Evolutionary conservation across 371 early-diverging fungal genomes (phyloP).

Genomic region (Rhizopus arrhizus): DNA sequence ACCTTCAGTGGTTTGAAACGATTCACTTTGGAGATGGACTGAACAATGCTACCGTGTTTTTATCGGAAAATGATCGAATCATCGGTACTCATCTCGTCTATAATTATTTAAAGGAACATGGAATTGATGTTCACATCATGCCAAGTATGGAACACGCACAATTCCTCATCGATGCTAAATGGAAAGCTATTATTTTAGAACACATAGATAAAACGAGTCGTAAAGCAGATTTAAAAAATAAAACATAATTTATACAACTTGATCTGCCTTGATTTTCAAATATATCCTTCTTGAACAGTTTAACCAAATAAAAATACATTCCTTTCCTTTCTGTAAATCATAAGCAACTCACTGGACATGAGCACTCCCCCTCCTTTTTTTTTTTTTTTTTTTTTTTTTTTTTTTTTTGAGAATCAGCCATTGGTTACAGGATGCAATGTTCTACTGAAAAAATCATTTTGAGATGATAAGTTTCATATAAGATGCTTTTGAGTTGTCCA

Average conservation of each 20-base stretch:
- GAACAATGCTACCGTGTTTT: conserved; percentile 22
- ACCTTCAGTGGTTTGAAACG: conserved; percentile 67
- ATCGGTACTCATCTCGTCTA: conserved; percentile 39
- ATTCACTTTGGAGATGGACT: conserved; percentile 43
- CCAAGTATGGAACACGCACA: conserved; percentile 51
- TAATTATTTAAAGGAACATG: conserved; percentile 33
- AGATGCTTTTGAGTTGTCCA: no score
- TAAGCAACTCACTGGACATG: no score
- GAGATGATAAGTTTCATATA: no score
- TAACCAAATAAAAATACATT: no score
- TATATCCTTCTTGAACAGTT: no score
- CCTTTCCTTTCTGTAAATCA: no score
- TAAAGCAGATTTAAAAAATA: conserved; percentile 2
- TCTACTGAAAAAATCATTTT: no score
- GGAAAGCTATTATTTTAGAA: conserved; percentile 36
- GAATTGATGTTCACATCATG: conserved; percentile 44
- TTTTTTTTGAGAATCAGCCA: no score
- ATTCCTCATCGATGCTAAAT: conserved; percentile 44
- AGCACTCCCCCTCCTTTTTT: no score
- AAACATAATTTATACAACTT: neutral
- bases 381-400: no score
- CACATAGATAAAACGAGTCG: conserved; percentile 28
- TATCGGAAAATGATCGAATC: conserved; percentile 53
- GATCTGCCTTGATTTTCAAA: no score
- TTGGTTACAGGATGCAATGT: no score